Conservation (phyloP, 345 rosid species). For the Microthlaspi erraticum region DNA sequence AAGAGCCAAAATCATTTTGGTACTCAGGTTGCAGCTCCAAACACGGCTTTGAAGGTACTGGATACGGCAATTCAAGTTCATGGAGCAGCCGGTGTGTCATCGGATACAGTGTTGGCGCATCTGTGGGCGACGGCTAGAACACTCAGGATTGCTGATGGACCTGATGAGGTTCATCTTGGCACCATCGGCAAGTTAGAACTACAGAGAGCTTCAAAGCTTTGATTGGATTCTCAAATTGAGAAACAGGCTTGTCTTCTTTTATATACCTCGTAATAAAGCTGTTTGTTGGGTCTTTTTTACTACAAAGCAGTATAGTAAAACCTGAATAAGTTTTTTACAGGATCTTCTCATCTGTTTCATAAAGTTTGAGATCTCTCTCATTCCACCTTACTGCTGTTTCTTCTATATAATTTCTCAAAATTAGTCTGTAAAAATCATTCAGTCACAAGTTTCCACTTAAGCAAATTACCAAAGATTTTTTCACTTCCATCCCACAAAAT, state of each 20-base stretch:
- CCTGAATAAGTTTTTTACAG: constrained; percentile 2
- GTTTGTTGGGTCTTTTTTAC: neutral
- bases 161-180: constrained; percentile 95
- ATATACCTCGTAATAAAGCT: constrained; percentile 19
- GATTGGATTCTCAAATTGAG: neutral
- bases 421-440: neutral
- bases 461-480: constrained; percentile 18
- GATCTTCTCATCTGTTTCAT: constrained; percentile 19
- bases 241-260: neutral
- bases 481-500: constrained; percentile 13
- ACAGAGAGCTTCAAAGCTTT: constrained; percentile 74
- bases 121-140: constrained; percentile 93
- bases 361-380: neutral
- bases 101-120: constrained; percentile 81
- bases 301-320: neutral
- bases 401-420: neutral
- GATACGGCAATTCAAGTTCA: constrained; percentile 95
- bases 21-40: constrained; percentile 91
- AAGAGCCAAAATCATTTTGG: constrained; percentile 13
- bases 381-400: neutral
- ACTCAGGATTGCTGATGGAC: constrained; percentile 84
- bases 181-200: constrained; percentile 86
- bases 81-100: constrained; percentile 81
- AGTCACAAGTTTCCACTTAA: constrained; percentile 6
- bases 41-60: constrained; percentile 85